Conservation (phyloP, 352 stramenopile genomes). For the Phytophthora quininea region DNA sequence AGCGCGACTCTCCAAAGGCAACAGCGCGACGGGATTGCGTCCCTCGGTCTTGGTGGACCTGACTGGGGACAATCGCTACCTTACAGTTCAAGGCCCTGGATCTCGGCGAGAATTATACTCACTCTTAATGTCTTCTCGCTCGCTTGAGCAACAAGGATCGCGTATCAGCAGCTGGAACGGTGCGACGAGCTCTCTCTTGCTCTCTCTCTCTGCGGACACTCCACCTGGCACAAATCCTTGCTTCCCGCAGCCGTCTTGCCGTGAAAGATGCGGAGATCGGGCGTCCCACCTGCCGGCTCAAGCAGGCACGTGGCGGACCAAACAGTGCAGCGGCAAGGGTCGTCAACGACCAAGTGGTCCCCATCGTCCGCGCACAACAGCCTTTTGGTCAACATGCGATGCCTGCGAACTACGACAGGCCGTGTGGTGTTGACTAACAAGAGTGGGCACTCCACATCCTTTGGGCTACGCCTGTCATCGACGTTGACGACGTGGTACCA, state of each 20-base stretch:
- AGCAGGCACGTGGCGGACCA: constrained; percentile 11
- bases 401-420: constrained; percentile 3
- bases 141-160: constrained; percentile 11
- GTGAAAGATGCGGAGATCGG: constrained; percentile 32
- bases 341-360: constrained; percentile 17
- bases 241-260: constrained; percentile 11
- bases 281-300: constrained; percentile 18
- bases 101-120: background rate
- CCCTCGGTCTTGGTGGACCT: background rate
- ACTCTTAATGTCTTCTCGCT: background rate
- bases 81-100: too few species aligned
- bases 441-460: constrained; percentile 24
- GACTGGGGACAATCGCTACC: background rate
- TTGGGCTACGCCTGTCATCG: constrained; percentile 28
- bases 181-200: constrained; percentile 10
- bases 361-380: constrained; percentile 29
- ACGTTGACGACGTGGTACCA: constrained; percentile 23
- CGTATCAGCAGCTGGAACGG: constrained; percentile 11
- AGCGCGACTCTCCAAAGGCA: background rate
- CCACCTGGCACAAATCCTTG: constrained; percentile 17
- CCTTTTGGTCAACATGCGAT: constrained; percentile 32
- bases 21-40: constrained; percentile 15
- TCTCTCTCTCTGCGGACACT: constrained; percentile 25
- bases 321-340: constrained; percentile 4
- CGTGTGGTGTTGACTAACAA: constrained; percentile 28